Percentiles rank a stretch among this genome's conserved stretches.
phyloP scores from a whole-genome alignment of 768 basidiomycete species.

The Mycena sanguinolenta region DNA sequence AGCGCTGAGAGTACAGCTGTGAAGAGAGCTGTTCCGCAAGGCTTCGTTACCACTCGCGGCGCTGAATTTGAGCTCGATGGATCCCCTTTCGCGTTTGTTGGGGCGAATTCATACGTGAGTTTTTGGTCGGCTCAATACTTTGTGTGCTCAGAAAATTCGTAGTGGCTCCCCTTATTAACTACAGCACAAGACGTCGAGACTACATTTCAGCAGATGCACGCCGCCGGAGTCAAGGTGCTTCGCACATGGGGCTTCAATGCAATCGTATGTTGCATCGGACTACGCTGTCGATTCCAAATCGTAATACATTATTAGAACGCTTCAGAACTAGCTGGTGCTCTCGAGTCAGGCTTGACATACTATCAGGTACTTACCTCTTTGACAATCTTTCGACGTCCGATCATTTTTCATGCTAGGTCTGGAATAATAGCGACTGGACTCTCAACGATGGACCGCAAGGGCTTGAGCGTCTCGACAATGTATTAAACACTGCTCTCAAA shows the following conservation, averaged over 20 bases:
- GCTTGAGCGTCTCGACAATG: constrained; percentile 65
- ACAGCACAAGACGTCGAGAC: constrained; percentile 60
- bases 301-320: constrained; percentile 55
- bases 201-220: constrained; percentile 63
- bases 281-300: neutral
- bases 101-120: constrained; percentile 67
- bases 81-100: constrained; percentile 67
- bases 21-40: constrained; percentile 46
- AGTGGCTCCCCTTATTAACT: constrained; percentile 72
- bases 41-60: constrained; percentile 60
- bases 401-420: constrained; percentile 50
- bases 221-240: constrained; percentile 64
- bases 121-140: neutral
- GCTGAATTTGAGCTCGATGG: constrained; percentile 60
- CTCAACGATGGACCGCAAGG: constrained; percentile 69
- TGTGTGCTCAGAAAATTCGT: constrained; percentile 1
- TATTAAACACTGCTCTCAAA: constrained; percentile 62
- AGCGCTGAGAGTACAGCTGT: neutral
- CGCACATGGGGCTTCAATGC: constrained; percentile 59
- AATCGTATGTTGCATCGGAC: constrained; percentile 41
- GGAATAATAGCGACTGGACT: constrained; percentile 62
- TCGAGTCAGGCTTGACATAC: constrained; percentile 60
- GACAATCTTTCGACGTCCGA: too few species aligned
- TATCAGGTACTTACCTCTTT: constrained; percentile 52
- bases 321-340: constrained; percentile 59